Conservation (phyloP, 2,329 filamentous ascomycete genomes). For the Neonectria coccinea region DNA sequence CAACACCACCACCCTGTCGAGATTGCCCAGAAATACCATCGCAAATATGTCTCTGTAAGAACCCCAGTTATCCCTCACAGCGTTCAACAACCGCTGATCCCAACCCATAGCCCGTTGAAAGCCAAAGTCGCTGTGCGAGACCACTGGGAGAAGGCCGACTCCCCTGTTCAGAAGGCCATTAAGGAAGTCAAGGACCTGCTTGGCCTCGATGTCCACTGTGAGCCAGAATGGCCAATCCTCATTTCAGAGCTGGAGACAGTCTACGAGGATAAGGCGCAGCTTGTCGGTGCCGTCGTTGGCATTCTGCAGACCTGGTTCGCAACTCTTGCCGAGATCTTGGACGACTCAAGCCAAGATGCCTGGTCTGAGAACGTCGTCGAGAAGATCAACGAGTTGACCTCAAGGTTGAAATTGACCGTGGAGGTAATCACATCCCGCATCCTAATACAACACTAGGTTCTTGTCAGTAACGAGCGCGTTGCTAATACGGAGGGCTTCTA, state of each 20-base stretch:
- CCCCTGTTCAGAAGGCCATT: conserved; percentile 50
- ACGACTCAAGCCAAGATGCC: conserved; percentile 53
- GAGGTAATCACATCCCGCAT: conserved; percentile 46
- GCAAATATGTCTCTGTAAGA: conserved; percentile 34
- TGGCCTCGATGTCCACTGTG: conserved; percentile 54
- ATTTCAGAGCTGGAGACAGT: conserved; percentile 51
- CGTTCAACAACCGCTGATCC: conserved; percentile 1
- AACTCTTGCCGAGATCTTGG: conserved; percentile 55
- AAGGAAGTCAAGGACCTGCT: conserved; percentile 49
- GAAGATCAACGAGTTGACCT: conserved; percentile 37
- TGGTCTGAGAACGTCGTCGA: conserved; percentile 59
- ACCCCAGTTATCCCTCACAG: not conserved
- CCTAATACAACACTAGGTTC: not conserved
- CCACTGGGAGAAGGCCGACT: conserved; percentile 53
- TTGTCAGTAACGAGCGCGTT: not conserved
- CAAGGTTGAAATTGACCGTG: conserved; percentile 51
- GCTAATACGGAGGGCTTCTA: conserved; percentile 12
- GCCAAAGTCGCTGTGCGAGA: conserved; percentile 58
- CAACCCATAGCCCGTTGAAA: conserved; percentile 55
- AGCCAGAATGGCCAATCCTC: conserved; percentile 59
- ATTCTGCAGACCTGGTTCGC: conserved; percentile 56
- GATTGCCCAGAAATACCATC: not conserved
- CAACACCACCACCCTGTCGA: not conserved
- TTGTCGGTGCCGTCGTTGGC: conserved; percentile 53
- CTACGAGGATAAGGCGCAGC: conserved; percentile 55